phyloP scores from a whole-genome alignment of 2,329 filamentous ascomycete species.

The Aspergillus phoenicis region DNA sequence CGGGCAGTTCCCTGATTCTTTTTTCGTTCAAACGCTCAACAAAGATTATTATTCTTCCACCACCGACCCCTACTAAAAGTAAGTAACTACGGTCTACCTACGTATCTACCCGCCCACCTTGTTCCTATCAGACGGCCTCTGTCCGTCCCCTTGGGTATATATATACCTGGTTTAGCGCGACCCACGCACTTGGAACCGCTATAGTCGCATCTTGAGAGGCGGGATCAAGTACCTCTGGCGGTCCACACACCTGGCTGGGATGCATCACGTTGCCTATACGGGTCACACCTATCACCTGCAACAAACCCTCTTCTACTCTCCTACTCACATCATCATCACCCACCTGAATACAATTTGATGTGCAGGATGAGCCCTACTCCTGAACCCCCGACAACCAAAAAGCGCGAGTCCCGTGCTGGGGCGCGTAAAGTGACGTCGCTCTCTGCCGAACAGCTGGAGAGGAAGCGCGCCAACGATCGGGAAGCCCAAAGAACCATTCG shows the following conservation, averaged over 20 bases:
- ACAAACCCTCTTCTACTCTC: constrained; percentile 9
- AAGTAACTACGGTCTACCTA: neutral
- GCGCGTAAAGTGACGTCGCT: constrained; percentile 61
- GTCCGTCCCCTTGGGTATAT: constrained; percentile 15
- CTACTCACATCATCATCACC: constrained; percentile 1
- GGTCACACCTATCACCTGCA: constrained; percentile 15
- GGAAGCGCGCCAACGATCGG: constrained; percentile 63
- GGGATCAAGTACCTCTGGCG: constrained; percentile 13
- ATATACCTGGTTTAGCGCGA: constrained; percentile 21
- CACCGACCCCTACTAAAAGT: neutral
- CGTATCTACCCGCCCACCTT: constrained; percentile 19
- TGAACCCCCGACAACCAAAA: constrained; percentile 28
- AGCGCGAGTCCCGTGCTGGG: constrained; percentile 54
- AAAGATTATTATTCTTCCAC: constrained; percentile 11
- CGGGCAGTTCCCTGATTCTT: constrained; percentile 6
- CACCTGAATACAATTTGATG: constrained; percentile 1
- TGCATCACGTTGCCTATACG: constrained; percentile 15
- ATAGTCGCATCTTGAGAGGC: constrained; percentile 22
- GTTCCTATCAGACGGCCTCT: constrained; percentile 14
- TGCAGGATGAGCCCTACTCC: constrained; percentile 30
- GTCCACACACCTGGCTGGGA: constrained; percentile 17
- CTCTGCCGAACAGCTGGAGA: constrained; percentile 60
- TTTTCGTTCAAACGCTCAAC: constrained; percentile 8
- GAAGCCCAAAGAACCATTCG: constrained; percentile 63
- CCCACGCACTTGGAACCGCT: constrained; percentile 28